Evolutionary conservation across 139 green algal genomes (phyloP).

Genomic region (Microglena sp.): DNA sequence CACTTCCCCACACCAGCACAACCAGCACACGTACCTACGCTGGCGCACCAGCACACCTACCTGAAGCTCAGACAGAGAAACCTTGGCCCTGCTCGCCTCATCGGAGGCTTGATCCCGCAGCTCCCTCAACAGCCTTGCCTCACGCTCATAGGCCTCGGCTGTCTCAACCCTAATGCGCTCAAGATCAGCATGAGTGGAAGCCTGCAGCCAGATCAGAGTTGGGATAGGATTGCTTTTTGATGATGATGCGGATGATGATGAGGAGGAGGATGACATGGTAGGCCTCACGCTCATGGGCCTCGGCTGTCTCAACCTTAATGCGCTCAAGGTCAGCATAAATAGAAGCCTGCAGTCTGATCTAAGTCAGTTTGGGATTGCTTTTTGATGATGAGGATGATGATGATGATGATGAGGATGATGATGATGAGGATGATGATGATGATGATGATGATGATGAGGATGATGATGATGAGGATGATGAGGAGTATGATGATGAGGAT

Average conservation of each 20-base stretch:
- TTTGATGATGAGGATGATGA: too few species aligned
- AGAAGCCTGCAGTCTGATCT: too few species aligned
- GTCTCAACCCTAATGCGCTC: slow-evolving; percentile 36
- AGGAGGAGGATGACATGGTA: too few species aligned
- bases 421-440: too few species aligned
- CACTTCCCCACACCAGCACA: background rate
- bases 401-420: too few species aligned
- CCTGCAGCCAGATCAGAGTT: too few species aligned
- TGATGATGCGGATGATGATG: too few species aligned
- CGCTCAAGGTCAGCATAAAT: slow-evolving; percentile 16
- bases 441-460: too few species aligned
- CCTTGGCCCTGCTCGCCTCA: slow-evolving; percentile 7
- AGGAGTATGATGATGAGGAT: too few species aligned
- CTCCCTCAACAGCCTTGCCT: slow-evolving; percentile 35
- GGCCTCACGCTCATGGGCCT: too few species aligned
- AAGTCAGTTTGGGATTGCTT: too few species aligned
- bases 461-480: too few species aligned
- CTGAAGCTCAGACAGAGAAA: background rate
- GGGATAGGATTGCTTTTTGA: slow-evolving; percentile 5
- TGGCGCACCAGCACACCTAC: background rate
- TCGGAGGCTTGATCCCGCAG: slow-evolving; percentile 28
- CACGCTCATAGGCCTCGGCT: slow-evolving; percentile 29
- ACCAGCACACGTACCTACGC: background rate
- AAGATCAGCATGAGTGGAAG: slow-evolving; percentile 20
- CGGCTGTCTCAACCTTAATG: slow-evolving; percentile 15